Evolutionary conservation across 2,329 filamentous ascomycete species (phyloP), one percentile per base, ranked within the genome.

Genomic region (Pseudocercospora crystallina): DNA sequence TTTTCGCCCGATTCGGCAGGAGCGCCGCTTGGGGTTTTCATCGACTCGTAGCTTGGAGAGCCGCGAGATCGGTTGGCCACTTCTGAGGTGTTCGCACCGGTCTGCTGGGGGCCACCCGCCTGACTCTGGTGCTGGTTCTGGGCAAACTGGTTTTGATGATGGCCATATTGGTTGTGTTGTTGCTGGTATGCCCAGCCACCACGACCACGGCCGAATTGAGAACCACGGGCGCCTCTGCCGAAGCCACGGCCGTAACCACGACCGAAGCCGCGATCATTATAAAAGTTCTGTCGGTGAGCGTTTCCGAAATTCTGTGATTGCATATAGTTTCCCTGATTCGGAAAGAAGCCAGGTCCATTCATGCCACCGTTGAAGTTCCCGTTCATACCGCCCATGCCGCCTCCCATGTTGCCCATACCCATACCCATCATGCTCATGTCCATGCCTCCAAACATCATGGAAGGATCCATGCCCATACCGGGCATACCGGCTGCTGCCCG

Each of bases 381-480:
- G 20, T 26, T 26, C 57, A 57, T 84, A 70, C 65, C 86, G 77
- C 81, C 86, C 85, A 85, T 86, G 81, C 78, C 78, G 48, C 79
- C 78, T 43, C 51, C 52, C 49, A 54, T 52, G 34, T 81, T 80
- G 47, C 67, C 69, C 68, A 75, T 75, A 83, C 85, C 83, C 81
- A 61, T 61, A 77, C 82, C 87, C 84, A 85, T 85, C 82, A 75
- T 82, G 83, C 84, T 84, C 82, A 76, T 83, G 48, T 73, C 75
- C 80, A 89, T 88, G 73, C 87, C 87, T 74, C 82, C 81, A 71
- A 83, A 89, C 85, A 90, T 89, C 79, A 81, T 85, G 70, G 87
- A 83, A 54, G 84, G 83, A 78, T 91, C 87, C 89, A 95, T 94
- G 71, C 81, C 81, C 86, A 92, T 90, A 65, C 83, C 83, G 61